phyloP scores from a whole-genome alignment of 345 rosid genomes.

The Salix udensis region DNA sequence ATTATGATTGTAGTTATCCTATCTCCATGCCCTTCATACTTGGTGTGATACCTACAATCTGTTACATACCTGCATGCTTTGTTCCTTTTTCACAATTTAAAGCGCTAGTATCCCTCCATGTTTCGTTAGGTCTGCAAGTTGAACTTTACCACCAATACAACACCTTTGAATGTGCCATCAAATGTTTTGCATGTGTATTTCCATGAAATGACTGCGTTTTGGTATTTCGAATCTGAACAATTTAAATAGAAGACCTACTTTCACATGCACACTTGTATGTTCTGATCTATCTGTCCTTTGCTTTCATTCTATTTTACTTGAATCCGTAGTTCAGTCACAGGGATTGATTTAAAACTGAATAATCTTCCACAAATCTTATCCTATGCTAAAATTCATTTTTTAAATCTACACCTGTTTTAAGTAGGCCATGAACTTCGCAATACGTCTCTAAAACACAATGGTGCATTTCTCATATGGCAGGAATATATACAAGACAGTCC shows the following conservation, averaged over 20 bases:
- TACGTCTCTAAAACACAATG: neutral
- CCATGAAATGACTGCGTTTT: neutral
- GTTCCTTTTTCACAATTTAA: no score
- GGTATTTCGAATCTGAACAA: neutral
- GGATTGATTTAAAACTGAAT: neutral
- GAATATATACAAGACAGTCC: constrained; percentile 70
- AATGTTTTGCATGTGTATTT: neutral
- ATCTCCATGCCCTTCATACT: neutral
- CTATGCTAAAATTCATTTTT: neutral
- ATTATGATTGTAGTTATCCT: neutral
- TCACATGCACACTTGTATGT: neutral
- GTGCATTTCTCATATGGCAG: constrained; percentile 33
- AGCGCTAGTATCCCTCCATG: no score
- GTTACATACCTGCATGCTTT: no score
- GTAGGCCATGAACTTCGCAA: neutral
- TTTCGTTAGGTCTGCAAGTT: no score
- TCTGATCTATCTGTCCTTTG: neutral
- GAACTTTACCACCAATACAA: no score
- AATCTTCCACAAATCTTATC: neutral
- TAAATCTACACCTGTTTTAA: neutral
- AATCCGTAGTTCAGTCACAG: neutral
- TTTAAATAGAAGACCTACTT: neutral
- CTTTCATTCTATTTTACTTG: neutral
- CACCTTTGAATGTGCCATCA: no score
- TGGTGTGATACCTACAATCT: neutral